Evolutionary conservation across 108 stramenopile species (phyloP).

Genomic region (Fragilaria radians): DNA sequence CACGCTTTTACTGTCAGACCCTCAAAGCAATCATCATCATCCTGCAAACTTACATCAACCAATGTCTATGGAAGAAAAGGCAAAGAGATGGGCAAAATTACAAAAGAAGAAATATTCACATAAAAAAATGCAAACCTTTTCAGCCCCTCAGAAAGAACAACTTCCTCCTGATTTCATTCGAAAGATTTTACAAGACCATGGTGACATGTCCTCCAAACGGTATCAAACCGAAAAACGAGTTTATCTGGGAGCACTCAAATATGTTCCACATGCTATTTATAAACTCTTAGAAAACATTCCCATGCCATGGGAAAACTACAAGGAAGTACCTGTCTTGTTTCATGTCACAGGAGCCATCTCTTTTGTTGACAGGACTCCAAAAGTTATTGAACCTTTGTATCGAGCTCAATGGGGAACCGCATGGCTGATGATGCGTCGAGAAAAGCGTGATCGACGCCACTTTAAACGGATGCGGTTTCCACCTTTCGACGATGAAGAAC

Average conservation of each 20-base stretch:
- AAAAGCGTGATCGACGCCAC: slow-evolving; percentile 97
- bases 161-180: slow-evolving; percentile 93
- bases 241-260: slow-evolving; percentile 98
- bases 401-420: slow-evolving; percentile 98
- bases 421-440: slow-evolving; percentile 99
- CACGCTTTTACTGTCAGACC: slow-evolving; percentile 1
- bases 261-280: slow-evolving; percentile 97
- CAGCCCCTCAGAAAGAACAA: slow-evolving; percentile 84
- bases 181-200: slow-evolving; percentile 97
- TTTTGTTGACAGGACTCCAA: slow-evolving; percentile 97
- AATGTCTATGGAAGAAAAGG: slow-evolving; percentile 64
- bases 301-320: slow-evolving; percentile 95
- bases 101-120: slow-evolving; percentile 77
- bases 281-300: slow-evolving; percentile 99
- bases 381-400: slow-evolving; percentile 98
- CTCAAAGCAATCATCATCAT: slow-evolving; percentile 12
- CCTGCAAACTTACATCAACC: slow-evolving; percentile 17
- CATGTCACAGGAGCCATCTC: slow-evolving; percentile 98
- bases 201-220: slow-evolving; percentile 97
- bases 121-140: slow-evolving; percentile 56
- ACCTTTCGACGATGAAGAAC: slow-evolving; percentile 99
- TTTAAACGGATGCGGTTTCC: slow-evolving; percentile 99
- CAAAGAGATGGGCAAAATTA: slow-evolving; percentile 80
- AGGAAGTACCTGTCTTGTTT: slow-evolving; percentile 93
- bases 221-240: slow-evolving; percentile 95